phyloP scores from a whole-genome alignment of 495 filamentous ascomycete genomes.

The Penicillium longicatenatum region DNA sequence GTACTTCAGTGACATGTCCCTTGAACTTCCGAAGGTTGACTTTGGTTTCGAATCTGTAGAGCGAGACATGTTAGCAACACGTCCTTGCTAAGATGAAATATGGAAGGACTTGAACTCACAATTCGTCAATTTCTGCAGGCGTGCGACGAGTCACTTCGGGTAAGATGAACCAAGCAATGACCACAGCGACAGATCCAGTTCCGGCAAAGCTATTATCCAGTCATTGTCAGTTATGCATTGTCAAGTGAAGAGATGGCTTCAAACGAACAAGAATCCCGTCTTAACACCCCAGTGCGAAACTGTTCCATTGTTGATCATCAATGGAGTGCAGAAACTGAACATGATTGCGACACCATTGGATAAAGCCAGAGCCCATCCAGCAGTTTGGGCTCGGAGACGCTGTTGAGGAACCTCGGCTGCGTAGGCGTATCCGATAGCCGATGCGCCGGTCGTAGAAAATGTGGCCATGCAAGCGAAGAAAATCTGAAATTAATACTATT shows the following conservation, averaged over 20 bases:
- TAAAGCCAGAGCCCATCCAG: conserved; percentile 38
- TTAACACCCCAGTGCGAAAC: conserved; percentile 41
- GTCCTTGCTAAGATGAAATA: neutral
- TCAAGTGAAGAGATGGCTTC: neutral
- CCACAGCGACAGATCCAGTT: conserved; percentile 29
- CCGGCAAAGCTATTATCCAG: conserved; percentile 31
- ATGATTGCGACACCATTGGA: conserved; percentile 42
- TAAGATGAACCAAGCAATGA: conserved; percentile 44
- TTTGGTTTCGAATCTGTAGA: conserved; percentile 33
- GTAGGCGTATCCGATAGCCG: conserved; percentile 45
- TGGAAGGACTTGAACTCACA: conserved; percentile 22
- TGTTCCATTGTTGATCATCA: conserved; percentile 42
- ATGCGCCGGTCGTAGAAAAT: conserved; percentile 44
- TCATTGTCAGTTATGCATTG: neutral
- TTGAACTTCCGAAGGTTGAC: conserved; percentile 38
- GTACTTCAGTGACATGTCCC: conserved; percentile 33
- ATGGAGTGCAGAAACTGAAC: conserved; percentile 47
- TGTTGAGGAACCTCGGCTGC: conserved; percentile 42
- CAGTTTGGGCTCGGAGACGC: conserved; percentile 41
- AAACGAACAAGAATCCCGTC: conserved; percentile 43
- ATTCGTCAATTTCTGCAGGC: conserved; percentile 42
- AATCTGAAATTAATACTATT: conserved; percentile 17
- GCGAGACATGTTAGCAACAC: neutral
- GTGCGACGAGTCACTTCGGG: conserved; percentile 39
- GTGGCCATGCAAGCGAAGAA: conserved; percentile 40